Evolutionary conservation across 768 basidiomycete species (phyloP).

Genomic region (Pilatotrama ljubarskyi): DNA sequence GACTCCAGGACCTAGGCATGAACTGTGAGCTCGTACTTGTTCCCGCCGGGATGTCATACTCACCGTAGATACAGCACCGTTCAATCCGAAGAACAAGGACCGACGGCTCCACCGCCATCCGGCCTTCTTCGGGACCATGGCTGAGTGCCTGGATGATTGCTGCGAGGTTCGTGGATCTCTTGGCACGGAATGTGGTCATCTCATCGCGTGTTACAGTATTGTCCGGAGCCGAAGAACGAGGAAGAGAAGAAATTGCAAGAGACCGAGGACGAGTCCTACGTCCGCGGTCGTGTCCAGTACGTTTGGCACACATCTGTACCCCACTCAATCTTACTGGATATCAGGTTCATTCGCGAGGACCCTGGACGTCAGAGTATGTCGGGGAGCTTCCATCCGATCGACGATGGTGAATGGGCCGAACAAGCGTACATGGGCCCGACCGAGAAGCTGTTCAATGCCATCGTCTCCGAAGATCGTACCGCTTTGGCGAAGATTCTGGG

Average conservation of each 20-base stretch:
- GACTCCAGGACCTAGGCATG: conserved; percentile 54
- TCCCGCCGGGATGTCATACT: not conserved
- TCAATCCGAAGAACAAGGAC: conserved; percentile 63
- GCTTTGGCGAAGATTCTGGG: conserved; percentile 41
- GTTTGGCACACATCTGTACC: conserved; percentile 8
- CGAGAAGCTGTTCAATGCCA: conserved; percentile 57
- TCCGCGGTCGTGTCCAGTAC: conserved; percentile 54
- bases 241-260: conserved; percentile 55
- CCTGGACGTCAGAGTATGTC: conserved; percentile 62
- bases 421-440: conserved; percentile 59
- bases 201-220: conserved; percentile 38
- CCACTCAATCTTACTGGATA: not conserved
- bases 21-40: conserved; percentile 41
- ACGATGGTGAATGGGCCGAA: conserved; percentile 64
- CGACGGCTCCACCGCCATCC: conserved; percentile 62
- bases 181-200: not conserved
- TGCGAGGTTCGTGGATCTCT: conserved; percentile 46
- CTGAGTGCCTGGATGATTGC: conserved; percentile 60
- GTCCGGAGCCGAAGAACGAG: conserved; percentile 54
- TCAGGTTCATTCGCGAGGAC: conserved; percentile 58
- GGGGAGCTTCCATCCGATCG: conserved; percentile 66
- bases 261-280: conserved; percentile 53
- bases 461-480: conserved; percentile 45
- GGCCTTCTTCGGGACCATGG: conserved; percentile 60
- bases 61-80: conserved; percentile 43